These are phyloP conservation scores for Collybia nuda DNA, from an alignment of 768 basidiomycete species.

Conservation along the genomic window DNA sequence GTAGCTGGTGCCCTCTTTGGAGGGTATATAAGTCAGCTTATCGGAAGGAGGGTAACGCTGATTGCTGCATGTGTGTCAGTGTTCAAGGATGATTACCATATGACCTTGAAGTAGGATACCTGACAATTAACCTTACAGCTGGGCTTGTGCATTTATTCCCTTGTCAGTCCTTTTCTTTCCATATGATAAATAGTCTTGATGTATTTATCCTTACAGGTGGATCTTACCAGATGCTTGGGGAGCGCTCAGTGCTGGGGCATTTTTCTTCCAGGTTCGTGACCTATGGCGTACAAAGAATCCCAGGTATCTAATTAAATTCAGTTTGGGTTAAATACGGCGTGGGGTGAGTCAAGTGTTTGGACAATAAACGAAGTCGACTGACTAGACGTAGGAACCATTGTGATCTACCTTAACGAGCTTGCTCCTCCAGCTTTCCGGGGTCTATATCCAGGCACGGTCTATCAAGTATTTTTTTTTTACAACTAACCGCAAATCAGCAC, in stretches of 20 bases:
- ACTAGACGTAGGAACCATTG: constrained; percentile 20
- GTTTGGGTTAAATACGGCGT: constrained; percentile 68
- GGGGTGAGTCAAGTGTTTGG: constrained; percentile 33
- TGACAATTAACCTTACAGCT: neutral
- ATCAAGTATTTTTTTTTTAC: constrained; percentile 33
- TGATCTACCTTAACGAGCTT: constrained; percentile 62
- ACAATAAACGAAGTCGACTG: neutral
- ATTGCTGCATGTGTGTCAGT: constrained; percentile 6
- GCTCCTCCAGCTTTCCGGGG: constrained; percentile 70
- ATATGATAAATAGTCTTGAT: neutral
- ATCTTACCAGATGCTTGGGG: constrained; percentile 55
- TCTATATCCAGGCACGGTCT: constrained; percentile 62
- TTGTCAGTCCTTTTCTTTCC: constrained; percentile 1
- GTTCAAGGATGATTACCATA: neutral
- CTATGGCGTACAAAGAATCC: too few species aligned
- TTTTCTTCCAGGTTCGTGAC: constrained; percentile 40
- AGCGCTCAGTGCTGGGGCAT: constrained; percentile 60
- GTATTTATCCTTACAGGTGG: constrained; percentile 41
- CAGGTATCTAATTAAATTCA: too few species aligned
- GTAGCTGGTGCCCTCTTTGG: constrained; percentile 49
- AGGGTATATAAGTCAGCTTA: constrained; percentile 54
- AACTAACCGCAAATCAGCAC: too few species aligned
- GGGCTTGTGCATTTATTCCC: constrained; percentile 14
- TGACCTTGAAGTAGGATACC: neutral
- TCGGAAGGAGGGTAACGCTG: constrained; percentile 63